A percentile compares a stretch with the other conserved stretches of the same genome.
Evolutionary conservation across 345 rosid genomes (phyloP).

Genomic region (Physaria fendleri): DNA sequence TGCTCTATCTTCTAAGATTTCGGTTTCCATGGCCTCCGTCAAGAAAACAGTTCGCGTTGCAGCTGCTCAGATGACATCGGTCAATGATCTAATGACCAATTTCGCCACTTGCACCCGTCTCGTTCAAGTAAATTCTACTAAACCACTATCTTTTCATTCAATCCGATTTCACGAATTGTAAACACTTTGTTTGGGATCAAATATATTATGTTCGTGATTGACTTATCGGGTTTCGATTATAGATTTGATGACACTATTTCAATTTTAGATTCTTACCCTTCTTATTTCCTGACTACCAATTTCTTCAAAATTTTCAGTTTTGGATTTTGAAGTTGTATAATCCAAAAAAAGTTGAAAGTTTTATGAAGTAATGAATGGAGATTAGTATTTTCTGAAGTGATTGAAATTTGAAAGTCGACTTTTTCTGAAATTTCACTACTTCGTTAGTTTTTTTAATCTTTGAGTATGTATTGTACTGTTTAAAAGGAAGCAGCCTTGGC

Average conservation of each 20-base stretch:
- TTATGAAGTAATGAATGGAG: not conserved
- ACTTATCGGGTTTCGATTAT: not conserved
- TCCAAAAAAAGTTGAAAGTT: not conserved
- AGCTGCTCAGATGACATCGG: slow-evolving; percentile 94
- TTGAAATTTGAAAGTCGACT: not conserved
- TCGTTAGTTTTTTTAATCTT: not conserved
- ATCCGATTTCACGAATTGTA: not conserved
- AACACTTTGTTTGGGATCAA: not conserved
- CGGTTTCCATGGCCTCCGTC: slow-evolving; percentile 37
- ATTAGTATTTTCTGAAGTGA: not conserved
- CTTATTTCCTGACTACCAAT: not conserved
- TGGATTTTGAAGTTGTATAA: not conserved
- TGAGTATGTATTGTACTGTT: not conserved
- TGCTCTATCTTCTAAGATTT: slow-evolving; percentile 17
- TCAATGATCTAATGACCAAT: slow-evolving; percentile 74
- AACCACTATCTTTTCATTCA: no score
- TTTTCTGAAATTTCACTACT: not conserved
- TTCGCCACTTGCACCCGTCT: slow-evolving; percentile 87
- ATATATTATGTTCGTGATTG: not conserved
- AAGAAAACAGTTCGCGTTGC: slow-evolving; percentile 66
- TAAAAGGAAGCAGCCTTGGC: slow-evolving; percentile 74
- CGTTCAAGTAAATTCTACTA: slow-evolving; percentile 52
- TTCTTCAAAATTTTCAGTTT: not conserved
- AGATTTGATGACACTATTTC: not conserved
- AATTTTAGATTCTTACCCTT: not conserved